phyloP scores from a whole-genome alignment of 805 yeast genomes.

The Sugiyamaella mastotermitis region DNA sequence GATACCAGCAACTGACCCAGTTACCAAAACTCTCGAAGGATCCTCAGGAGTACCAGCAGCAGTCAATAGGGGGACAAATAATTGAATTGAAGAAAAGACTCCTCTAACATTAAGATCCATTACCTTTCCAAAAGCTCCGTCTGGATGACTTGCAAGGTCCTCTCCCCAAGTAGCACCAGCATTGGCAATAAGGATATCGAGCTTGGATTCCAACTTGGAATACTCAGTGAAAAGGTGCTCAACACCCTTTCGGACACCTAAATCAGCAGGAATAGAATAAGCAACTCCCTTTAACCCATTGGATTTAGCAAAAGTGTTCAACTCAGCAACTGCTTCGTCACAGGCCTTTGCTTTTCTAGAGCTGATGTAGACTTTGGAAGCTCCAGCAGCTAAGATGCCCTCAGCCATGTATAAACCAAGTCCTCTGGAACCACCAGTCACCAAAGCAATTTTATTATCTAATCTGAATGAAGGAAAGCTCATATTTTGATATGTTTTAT shows the following conservation, averaged over 20 bases:
- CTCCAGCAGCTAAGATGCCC: constrained; percentile 55
- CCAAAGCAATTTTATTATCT: constrained; percentile 53
- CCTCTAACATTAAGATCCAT: constrained; percentile 59
- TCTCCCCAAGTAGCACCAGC: constrained; percentile 83
- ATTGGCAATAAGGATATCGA: constrained; percentile 64
- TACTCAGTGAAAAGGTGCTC: constrained; percentile 39
- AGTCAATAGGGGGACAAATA: constrained; percentile 52
- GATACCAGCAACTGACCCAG: constrained; percentile 60
- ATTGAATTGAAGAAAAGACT: constrained; percentile 60
- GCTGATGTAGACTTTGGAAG: constrained; percentile 53
- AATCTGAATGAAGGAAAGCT: constrained; percentile 11
- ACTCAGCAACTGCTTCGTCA: constrained; percentile 42
- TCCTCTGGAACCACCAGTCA: constrained; percentile 75
- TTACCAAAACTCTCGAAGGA: constrained; percentile 59
- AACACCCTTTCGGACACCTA: constrained; percentile 45
- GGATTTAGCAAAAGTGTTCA: constrained; percentile 24
- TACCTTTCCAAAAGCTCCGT: constrained; percentile 55
- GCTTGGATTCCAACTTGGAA: constrained; percentile 33
- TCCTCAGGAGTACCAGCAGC: constrained; percentile 47
- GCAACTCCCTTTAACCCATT: constrained; percentile 31
- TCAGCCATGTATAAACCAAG: constrained; percentile 67
- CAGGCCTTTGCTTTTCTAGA: constrained; percentile 61
- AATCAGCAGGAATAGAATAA: constrained; percentile 51
- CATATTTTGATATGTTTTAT: not conserved
- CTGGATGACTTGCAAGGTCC: constrained; percentile 53